Evolutionary conservation across 2,329 filamentous ascomycete genomes (phyloP).

Genomic region (Trichoderma asperellum): DNA sequence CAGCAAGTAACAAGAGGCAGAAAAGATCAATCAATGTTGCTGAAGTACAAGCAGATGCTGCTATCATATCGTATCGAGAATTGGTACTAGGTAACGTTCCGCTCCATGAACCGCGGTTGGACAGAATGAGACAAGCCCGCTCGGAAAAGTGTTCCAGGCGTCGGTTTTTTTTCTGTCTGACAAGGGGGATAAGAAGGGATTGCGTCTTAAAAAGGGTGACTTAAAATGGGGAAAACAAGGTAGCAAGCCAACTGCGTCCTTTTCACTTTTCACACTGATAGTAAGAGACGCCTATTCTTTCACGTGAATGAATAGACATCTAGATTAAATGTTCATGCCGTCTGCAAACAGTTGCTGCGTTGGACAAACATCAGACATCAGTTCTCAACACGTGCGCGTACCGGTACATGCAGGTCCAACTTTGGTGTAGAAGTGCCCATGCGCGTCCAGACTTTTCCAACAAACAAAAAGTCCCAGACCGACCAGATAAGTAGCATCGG

Average conservation of each 20-base stretch:
- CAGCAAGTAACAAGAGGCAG: neutral
- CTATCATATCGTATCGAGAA: neutral
- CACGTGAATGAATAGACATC: neutral
- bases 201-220: slow-evolving; percentile 2
- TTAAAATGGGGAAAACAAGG: neutral
- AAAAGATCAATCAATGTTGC: neutral
- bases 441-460: neutral
- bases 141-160: slow-evolving; percentile 11
- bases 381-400: neutral
- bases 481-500: neutral
- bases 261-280: neutral
- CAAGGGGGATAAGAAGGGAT: slow-evolving; percentile 12
- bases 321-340: neutral
- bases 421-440: neutral
- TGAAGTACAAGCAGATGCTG: neutral
- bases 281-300: neutral
- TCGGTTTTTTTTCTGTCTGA: neutral
- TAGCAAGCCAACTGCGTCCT: neutral
- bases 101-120: neutral
- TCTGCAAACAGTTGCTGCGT: neutral
- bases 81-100: neutral
- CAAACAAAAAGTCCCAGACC: neutral
- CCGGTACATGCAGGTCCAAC: neutral
- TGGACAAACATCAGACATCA: neutral
- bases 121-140: neutral